phyloP scores from a whole-genome alignment of 169 alveolate species.

The Eimeria brunetti region DNA sequence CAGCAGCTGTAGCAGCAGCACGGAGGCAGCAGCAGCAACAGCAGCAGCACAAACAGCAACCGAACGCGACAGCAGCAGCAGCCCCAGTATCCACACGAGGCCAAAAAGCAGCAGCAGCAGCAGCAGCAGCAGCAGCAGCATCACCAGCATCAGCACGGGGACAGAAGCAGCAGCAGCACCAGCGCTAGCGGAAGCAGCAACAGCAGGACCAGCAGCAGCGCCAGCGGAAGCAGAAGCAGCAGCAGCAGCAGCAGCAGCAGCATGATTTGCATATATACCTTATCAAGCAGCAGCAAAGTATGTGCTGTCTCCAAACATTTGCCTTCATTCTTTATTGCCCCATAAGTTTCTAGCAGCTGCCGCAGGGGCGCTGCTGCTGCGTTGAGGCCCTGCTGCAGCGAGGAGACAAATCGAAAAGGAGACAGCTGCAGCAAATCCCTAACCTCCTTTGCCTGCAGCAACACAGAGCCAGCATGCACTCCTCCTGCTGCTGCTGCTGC shows the following conservation, averaged over 20 bases:
- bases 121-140: background rate
- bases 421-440: background rate
- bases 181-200: background rate
- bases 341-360: background rate
- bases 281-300: background rate
- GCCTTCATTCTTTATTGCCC: background rate
- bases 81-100: too few species aligned
- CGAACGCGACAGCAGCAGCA: background rate
- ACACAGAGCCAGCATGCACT: background rate
- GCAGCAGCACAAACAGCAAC: background rate
- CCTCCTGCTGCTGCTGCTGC: background rate
- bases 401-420: background rate
- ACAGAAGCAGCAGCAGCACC: too few species aligned
- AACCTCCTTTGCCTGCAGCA: background rate
- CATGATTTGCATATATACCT: background rate
- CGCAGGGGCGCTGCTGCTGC: constrained; percentile 18
- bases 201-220: background rate
- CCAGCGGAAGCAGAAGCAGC: background rate
- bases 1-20: background rate
- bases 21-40: background rate
- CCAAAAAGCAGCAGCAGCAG: background rate
- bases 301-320: background rate
- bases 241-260: background rate
- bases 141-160: background rate
- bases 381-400: constrained; percentile 15